Percentiles rank a stretch among this genome's conserved stretches.
Conservation (phyloP, 2,329 filamentous ascomycete genomes). For the Aspergillus candidus region DNA sequence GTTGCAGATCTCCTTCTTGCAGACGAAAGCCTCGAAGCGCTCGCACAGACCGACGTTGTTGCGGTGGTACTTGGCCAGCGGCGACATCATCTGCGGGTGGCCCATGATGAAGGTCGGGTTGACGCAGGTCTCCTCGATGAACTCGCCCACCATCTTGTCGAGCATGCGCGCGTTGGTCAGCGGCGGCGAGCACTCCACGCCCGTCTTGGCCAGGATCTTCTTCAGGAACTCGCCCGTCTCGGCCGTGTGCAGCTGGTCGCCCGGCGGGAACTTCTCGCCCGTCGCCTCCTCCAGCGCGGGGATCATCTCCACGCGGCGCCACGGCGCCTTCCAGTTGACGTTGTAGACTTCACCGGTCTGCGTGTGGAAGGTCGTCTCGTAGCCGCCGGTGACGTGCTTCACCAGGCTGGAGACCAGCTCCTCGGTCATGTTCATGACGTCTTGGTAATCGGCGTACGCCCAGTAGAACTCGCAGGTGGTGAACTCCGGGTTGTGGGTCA, state of each 20-base stretch:
- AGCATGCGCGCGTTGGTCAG: slow-evolving; percentile 94
- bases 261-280: slow-evolving; percentile 88
- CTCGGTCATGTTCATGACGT: slow-evolving; percentile 85
- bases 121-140: slow-evolving; percentile 87
- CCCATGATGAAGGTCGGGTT: slow-evolving; percentile 89
- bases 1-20: slow-evolving; percentile 95
- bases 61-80: slow-evolving; percentile 92
- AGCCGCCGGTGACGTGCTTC: slow-evolving; percentile 78
- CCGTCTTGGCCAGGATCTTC: slow-evolving; percentile 77
- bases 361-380: slow-evolving; percentile 79
- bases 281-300: slow-evolving; percentile 80
- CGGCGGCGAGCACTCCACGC: slow-evolving; percentile 82
- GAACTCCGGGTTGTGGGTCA: slow-evolving; percentile 98
- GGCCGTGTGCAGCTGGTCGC: slow-evolving; percentile 79
- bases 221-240: slow-evolving; percentile 87
- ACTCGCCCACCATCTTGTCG: slow-evolving; percentile 89
- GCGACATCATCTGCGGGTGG: slow-evolving; percentile 86
- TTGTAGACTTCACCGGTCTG: slow-evolving; percentile 79
- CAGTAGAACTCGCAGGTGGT: slow-evolving; percentile 97
- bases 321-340: slow-evolving; percentile 94
- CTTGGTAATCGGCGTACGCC: slow-evolving; percentile 87
- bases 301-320: slow-evolving; percentile 94
- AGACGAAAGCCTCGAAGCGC: slow-evolving; percentile 95
- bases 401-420: slow-evolving; percentile 86
- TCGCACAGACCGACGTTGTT: slow-evolving; percentile 78